A percentile compares a stretch with the other conserved stretches of the same genome.
phyloP scores from a whole-genome alignment of 495 filamentous ascomycete species.

The Aspergillus saccharolyticus region DNA sequence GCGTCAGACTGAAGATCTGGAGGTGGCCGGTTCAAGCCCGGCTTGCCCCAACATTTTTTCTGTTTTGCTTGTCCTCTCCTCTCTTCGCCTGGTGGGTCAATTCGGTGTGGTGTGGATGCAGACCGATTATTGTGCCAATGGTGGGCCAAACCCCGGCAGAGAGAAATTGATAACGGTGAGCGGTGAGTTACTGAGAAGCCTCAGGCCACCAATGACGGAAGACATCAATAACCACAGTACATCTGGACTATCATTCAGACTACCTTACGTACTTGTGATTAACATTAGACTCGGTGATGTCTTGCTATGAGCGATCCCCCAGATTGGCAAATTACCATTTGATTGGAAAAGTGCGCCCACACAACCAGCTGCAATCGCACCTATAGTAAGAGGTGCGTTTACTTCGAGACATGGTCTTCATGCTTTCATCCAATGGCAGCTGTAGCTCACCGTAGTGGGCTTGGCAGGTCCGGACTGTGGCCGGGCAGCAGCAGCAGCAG shows the following conservation, averaged over 20 bases:
- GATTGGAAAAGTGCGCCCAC: no score
- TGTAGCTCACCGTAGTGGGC: neutral
- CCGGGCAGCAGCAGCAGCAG: neutral
- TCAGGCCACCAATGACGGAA: neutral
- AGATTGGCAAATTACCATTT: no score
- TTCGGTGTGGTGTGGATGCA: no score
- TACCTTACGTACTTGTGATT: no score
- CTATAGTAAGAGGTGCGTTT: neutral
- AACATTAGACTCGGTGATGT: no score
- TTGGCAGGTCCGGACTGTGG: neutral
- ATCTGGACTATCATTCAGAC: no score
- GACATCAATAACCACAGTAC: no score
- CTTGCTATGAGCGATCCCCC: no score
- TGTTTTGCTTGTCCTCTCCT: neutral
- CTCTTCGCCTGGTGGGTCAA: neutral
- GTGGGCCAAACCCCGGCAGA: neutral
- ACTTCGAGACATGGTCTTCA: neutral
- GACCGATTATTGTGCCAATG: neutral
- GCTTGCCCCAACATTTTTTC: neutral
- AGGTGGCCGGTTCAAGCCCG: neutral
- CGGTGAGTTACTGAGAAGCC: no score
- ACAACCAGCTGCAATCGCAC: no score
- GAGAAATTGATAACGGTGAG: neutral
- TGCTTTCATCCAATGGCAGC: neutral
- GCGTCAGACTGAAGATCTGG: neutral